These are phyloP conservation scores for Lachnellula hyalina DNA, from an alignment of 2,329 filamentous ascomycete genomes.

Conservation along the genomic window DNA sequence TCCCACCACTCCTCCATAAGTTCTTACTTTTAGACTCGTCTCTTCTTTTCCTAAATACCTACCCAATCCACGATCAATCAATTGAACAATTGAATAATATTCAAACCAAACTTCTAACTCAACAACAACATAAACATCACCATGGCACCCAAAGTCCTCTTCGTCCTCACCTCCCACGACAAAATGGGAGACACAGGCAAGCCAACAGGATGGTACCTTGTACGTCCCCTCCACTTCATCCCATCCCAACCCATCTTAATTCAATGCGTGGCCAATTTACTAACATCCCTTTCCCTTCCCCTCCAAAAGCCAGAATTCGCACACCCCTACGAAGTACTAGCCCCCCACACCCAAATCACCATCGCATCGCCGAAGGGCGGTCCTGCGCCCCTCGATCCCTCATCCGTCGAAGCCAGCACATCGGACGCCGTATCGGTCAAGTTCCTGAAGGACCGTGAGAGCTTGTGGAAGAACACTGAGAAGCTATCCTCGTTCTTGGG, in stretches of 20 bases:
- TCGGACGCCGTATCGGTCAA: conserved; percentile 32
- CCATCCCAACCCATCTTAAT: too few species aligned
- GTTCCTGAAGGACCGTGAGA: conserved; percentile 40
- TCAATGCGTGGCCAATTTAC: not conserved
- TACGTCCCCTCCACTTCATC: conserved; percentile 20
- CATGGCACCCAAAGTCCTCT: conserved; percentile 42
- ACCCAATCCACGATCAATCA: not conserved
- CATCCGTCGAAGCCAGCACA: conserved; percentile 37
- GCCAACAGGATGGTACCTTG: conserved; percentile 50
- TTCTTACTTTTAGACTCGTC: too few species aligned
- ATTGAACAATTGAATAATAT: not conserved
- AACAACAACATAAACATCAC: not conserved
- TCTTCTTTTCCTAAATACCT: too few species aligned
- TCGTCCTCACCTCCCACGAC: conserved; percentile 44
- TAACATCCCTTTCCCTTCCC: conserved; percentile 6
- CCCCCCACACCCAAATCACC: conserved; percentile 34
- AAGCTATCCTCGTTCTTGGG: conserved; percentile 41
- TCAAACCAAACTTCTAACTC: not conserved
- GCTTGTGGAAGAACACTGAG: conserved; percentile 46
- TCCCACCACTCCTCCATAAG: too few species aligned
- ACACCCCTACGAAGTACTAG: conserved; percentile 40
- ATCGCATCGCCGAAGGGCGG: conserved; percentile 39
- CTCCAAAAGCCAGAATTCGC: conserved; percentile 39
- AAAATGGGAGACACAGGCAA: conserved; percentile 30
- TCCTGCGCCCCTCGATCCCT: conserved; percentile 39